Evolutionary conservation across 805 yeast species (phyloP), one percentile per base, ranked within the genome.

Genomic region (Pichia pseudocactophila): DNA sequence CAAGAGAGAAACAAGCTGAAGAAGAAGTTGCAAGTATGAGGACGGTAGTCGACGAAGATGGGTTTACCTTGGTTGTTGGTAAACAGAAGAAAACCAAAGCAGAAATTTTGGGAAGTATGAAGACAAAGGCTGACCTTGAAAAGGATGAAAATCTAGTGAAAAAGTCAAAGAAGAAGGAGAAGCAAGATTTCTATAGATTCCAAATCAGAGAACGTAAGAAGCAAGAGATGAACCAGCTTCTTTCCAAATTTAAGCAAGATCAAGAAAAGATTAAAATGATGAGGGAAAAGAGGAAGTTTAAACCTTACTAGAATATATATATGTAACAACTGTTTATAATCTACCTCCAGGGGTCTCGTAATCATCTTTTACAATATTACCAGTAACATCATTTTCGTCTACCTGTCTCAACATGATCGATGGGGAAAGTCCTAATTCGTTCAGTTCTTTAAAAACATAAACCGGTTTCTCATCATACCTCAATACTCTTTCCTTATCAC

Each of bases 151-250:
- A 63, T 43, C 63, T 66, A 13, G 61, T 65, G 46, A 64, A 69
- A 41, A 82, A 75, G 61, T 68, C 73, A 65, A 78, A 81, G 62
- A 77, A 73, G 62, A 79, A 79, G 57, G 89, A 85, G 54, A 86
- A 89, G 68, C 72, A 74, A 51, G 97, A 94, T 64, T 92, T 92
- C 69, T 92, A 92, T 69, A 73, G 96, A 55, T 92, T 89, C 76
- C 99, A 92, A 68, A 76, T 92, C 52, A 80, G 99, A 63, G 96
- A 92, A 61, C 75, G 78, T 56, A 90, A 89, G 73, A 92, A 92
- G 69, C 76, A 73, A 49, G 96, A 90, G 62, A 87, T 92, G 85
- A 85, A 86, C 58, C 88, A 85, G 42, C 68, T 92, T 57, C 69
- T 92, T 57, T 69, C 63, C 44, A 86, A 88, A 59, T 92, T 89